Base-by-base conservation (phyloP, 768 basidiomycete genomes). In the Trametes meyenii region DNA sequence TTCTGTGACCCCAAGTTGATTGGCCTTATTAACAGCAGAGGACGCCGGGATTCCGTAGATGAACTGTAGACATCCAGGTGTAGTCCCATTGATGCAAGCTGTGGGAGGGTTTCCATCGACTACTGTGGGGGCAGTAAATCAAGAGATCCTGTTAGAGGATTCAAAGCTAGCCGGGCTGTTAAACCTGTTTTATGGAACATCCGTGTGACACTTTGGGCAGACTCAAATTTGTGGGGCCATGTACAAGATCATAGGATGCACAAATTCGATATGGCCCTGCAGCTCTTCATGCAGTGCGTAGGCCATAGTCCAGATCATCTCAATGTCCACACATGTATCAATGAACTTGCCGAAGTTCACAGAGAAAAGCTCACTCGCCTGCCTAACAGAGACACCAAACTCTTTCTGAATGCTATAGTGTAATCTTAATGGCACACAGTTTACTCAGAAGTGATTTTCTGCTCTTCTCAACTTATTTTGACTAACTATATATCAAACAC, bases 1-100 rank as follows among this genome's bases (percentile, higher is more conserved):
- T 74, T 72, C 74, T 12, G 71, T 70, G 29, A 76, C 66, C 12
- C 57, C 75, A 38, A 76, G 66, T 24, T 43, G 48, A 58, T 73
- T 74, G 23, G 56, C 57, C 10, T 50, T 53, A 26, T 61, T 24
- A 17, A 64, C 52, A 1, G 72, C 66, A 7, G 42, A 33, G 1
- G 70, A 59, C 21, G 63, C 53, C 17, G 65, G 67, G 12, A 60
- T 65, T n/a, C 71, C 70, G 61, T 76, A 76, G 7, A 76, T 48
- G 24, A 66, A 33, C 46, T 68, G 57, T 3, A 76, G 49, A 53
- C 75, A 76, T 19, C 66, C 50, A 2, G 72, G 63, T 0, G 71
- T 75, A 43, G 73, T 66, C 3, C 63, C 39, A 2, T 46, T 55
- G 42, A 62, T 53, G 61, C 75, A 75, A 56, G 62, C 55, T 33